Evolutionary conservation across 495 filamentous ascomycete species (phyloP).

Genomic region (Hypoxylon perforatum): DNA sequence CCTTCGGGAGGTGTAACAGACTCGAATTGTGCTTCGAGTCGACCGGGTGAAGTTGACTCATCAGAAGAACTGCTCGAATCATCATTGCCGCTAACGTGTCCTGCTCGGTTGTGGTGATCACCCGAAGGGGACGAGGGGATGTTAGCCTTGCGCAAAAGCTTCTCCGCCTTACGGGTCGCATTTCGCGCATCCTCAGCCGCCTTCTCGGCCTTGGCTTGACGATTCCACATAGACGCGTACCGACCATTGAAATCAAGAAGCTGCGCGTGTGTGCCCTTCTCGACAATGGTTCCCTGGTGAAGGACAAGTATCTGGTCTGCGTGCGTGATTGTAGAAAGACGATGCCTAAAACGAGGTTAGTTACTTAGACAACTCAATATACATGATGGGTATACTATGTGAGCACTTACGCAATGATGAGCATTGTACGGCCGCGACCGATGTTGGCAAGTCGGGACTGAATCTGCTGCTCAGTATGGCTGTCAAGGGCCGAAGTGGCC

Average conservation of each 20-base stretch:
- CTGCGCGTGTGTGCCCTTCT: slow-evolving; percentile 88
- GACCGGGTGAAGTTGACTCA: slow-evolving; percentile 34
- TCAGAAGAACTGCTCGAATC: slow-evolving; percentile 50
- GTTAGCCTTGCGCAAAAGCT: slow-evolving; percentile 61
- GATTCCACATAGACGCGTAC: slow-evolving; percentile 95
- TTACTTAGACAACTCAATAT: slow-evolving; percentile 9
- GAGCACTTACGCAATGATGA: slow-evolving; percentile 67
- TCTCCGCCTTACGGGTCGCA: slow-evolving; percentile 66
- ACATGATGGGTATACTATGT: background rate
- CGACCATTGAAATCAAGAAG: slow-evolving; percentile 79
- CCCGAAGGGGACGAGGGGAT: slow-evolving; percentile 40
- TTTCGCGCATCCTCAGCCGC: slow-evolving; percentile 78
- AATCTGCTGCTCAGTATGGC: slow-evolving; percentile 95
- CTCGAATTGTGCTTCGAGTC: slow-evolving; percentile 29
- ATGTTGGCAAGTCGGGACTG: slow-evolving; percentile 85
- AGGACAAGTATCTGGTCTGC: slow-evolving; percentile 97
- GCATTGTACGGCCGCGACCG: slow-evolving; percentile 82
- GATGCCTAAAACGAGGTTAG: slow-evolving; percentile 64
- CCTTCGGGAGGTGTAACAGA: slow-evolving; percentile 21
- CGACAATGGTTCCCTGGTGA: slow-evolving; percentile 82
- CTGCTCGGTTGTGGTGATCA: slow-evolving; percentile 38
- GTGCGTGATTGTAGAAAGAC: slow-evolving; percentile 91
- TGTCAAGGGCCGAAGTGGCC: slow-evolving; percentile 94
- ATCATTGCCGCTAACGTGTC: slow-evolving; percentile 31
- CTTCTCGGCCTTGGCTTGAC: slow-evolving; percentile 89